Evolutionary conservation across 2,329 filamentous ascomycete species (phyloP).

Genomic region (Cercospora sp.): DNA sequence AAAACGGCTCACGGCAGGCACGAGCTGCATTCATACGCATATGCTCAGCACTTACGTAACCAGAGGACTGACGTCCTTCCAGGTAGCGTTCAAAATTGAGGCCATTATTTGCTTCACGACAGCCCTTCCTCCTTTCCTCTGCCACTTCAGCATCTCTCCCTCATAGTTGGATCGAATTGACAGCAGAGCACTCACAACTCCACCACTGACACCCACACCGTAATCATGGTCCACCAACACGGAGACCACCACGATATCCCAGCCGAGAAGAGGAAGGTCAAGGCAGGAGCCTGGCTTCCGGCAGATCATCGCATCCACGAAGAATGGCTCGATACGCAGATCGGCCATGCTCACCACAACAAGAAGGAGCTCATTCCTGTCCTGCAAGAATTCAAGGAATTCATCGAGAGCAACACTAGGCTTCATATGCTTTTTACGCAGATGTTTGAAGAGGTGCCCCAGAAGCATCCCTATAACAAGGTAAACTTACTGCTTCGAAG

Average conservation of each 20-base stretch:
- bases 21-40: not conserved
- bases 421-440: slow-evolving; percentile 64
- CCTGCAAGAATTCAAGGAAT: slow-evolving; percentile 62
- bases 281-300: slow-evolving; percentile 63
- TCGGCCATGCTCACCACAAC: slow-evolving; percentile 57
- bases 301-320: slow-evolving; percentile 62
- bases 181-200: not conserved
- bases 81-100: not conserved
- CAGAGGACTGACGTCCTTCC: not conserved
- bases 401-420: slow-evolving; percentile 65
- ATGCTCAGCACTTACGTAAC: not conserved
- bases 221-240: slow-evolving; percentile 34
- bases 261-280: slow-evolving; percentile 47
- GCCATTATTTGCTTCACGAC: not conserved
- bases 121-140: not conserved
- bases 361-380: slow-evolving; percentile 58
- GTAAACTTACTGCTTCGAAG: not conserved
- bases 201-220: not conserved
- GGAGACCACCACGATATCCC: slow-evolving; percentile 55
- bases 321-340: slow-evolving; percentile 61
- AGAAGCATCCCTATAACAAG: slow-evolving; percentile 58
- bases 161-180: not conserved
- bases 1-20: not conserved
- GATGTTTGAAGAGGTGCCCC: slow-evolving; percentile 66
- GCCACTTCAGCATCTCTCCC: not conserved